These are phyloP conservation scores for Eimeria praecox DNA, from an alignment of 169 alveolate genomes.

Conservation along the genomic window DNA sequence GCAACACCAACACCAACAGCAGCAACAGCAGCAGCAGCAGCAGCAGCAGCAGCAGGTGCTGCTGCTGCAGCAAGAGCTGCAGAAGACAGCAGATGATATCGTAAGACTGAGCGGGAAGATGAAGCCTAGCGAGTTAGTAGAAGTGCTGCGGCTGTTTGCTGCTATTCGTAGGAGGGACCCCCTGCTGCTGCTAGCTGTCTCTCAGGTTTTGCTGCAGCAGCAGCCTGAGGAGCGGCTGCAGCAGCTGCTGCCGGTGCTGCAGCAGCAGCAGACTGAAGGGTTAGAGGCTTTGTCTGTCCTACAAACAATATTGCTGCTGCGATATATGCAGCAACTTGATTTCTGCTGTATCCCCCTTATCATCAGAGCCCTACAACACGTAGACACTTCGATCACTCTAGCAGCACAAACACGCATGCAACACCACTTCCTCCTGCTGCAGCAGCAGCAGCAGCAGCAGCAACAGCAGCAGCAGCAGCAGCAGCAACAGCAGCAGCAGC, in stretches of 20 bases:
- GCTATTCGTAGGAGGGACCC: not conserved
- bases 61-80: not conserved
- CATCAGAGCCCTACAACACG: not conserved
- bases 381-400: not conserved
- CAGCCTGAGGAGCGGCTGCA: not conserved
- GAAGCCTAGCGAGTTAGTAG: conserved; percentile 14
- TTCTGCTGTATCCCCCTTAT: not conserved
- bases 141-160: conserved; percentile 53
- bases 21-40: not conserved
- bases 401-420: conserved; percentile 48
- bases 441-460: conserved; percentile 24
- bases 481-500: conserved; percentile 16
- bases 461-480: conserved; percentile 16
- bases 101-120: conserved; percentile 4
- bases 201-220: conserved; percentile 51
- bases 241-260: not conserved
- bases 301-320: conserved; percentile 36
- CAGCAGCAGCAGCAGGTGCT: not conserved
- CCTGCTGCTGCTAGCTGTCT: conserved; percentile 19
- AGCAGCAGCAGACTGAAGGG: not conserved
- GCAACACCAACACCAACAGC: not conserved
- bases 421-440: not conserved
- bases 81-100: not conserved
- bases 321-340: conserved; percentile 3
- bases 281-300: conserved; percentile 31